Conservation (phyloP, 495 filamentous ascomycete genomes). For the Beverwykella pulmonaria region DNA sequence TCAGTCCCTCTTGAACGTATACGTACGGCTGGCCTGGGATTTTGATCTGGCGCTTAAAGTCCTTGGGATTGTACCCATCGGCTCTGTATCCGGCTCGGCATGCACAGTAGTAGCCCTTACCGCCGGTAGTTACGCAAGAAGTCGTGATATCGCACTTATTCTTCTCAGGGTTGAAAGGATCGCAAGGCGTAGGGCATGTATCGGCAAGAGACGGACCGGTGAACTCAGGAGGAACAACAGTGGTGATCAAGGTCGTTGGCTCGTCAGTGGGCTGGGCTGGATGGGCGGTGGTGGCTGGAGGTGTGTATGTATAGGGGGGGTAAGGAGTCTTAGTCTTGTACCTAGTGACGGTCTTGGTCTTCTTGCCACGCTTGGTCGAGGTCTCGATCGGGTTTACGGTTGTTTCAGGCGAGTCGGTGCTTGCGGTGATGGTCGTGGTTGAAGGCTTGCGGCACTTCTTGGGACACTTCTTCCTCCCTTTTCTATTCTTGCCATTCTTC, state of each 20-base stretch:
- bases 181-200: constrained; percentile 10
- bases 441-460: constrained; percentile 8
- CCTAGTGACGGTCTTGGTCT: background rate
- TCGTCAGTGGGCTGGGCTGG: background rate
- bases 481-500: background rate
- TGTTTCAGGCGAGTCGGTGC: background rate
- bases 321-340: background rate
- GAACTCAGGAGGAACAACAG: background rate
- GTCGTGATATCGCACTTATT: constrained; percentile 23
- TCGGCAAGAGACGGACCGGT: background rate
- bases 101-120: constrained; percentile 14
- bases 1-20: background rate
- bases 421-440: background rate
- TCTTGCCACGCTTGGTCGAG: background rate
- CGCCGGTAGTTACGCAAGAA: constrained; percentile 16
- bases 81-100: constrained; percentile 16
- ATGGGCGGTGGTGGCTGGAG: background rate
- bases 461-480: constrained; percentile 3
- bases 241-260: background rate
- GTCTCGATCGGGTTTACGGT: background rate
- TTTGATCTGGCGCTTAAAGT: constrained; percentile 13
- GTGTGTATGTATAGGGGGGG: background rate
- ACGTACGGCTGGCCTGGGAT: constrained; percentile 7
- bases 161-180: background rate
- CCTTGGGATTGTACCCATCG: constrained; percentile 8